Conservation (phyloP, 140 eudicot genomes). For the Artemisia princeps region DNA sequence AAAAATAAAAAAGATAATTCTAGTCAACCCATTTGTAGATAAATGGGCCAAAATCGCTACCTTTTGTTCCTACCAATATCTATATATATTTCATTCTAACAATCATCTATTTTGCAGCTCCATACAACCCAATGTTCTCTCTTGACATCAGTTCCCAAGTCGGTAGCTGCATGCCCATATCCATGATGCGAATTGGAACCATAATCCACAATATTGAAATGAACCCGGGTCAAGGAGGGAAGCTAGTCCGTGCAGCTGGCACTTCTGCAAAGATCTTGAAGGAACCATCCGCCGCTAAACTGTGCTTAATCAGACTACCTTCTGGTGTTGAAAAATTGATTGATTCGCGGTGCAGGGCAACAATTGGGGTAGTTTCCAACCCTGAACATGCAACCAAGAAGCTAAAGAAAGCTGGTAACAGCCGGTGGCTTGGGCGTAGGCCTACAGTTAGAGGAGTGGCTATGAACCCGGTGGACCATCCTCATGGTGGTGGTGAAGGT, state of each 20-base stretch:
- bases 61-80: not conserved
- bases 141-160: conserved; percentile 65
- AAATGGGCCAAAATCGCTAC: not conserved
- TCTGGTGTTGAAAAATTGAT: conserved; percentile 55
- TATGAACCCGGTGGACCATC: conserved; percentile 87
- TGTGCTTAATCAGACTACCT: conserved; percentile 47
- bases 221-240: conserved; percentile 78
- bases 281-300: conserved; percentile 51
- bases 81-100: not conserved
- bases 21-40: not conserved
- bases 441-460: conserved; percentile 81
- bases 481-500: conserved; percentile 93
- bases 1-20: not conserved
- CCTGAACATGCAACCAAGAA: conserved; percentile 52
- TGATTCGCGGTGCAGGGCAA: conserved; percentile 60
- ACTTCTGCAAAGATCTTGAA: conserved; percentile 60
- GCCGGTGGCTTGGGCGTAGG: conserved; percentile 69
- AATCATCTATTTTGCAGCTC: conserved; percentile 2
- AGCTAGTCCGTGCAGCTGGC: conserved; percentile 76
- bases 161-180: conserved; percentile 72
- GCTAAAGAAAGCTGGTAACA: conserved; percentile 75
- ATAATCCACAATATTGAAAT: conserved; percentile 75
- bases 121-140: conserved; percentile 32
- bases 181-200: conserved; percentile 78
- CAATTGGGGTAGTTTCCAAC: conserved; percentile 67